phyloP scores from a whole-genome alignment of 1,284 basidiomycete genomes.

The Pisolithus thermaeus region DNA sequence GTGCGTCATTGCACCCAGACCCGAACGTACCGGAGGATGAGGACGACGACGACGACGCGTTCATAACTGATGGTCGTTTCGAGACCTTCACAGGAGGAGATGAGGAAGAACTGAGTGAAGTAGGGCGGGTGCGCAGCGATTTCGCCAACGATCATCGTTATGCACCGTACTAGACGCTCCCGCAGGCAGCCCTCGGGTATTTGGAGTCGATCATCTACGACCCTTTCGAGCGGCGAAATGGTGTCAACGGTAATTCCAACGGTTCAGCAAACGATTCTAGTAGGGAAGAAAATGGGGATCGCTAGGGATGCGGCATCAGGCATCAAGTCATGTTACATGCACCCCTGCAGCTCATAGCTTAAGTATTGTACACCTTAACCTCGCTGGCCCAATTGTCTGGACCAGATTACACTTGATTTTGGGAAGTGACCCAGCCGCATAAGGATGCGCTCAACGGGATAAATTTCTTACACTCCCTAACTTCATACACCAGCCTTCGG shows the following conservation, averaged over 20 bases:
- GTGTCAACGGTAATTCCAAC: constrained; percentile 15
- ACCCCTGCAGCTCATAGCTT: too few relatives aligned
- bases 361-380: too few relatives aligned
- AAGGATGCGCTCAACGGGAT: background rate
- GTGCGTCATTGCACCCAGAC: constrained; percentile 89
- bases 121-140: constrained; percentile 93
- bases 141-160: constrained; percentile 76
- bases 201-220: constrained; percentile 72
- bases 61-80: constrained; percentile 50
- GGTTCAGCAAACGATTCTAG: constrained; percentile 12
- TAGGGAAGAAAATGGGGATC: constrained; percentile 12
- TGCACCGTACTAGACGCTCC: constrained; percentile 73
- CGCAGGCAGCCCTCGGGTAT: constrained; percentile 67
- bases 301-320: background rate
- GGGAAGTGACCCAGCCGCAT: too few relatives aligned
- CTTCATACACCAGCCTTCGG: constrained; percentile 3
- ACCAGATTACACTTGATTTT: too few relatives aligned
- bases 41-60: constrained; percentile 50
- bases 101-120: constrained; percentile 69
- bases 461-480: background rate
- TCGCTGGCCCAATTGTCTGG: too few relatives aligned
- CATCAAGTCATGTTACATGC: too few relatives aligned
- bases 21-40: constrained; percentile 50
- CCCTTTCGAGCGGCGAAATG: constrained; percentile 22
- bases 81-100: constrained; percentile 58